A percentile compares a stretch with the other conserved stretches of the same genome.
phyloP scores from a whole-genome alignment of 2,329 filamentous ascomycete genomes.

The Fusarium cyanostomum region DNA sequence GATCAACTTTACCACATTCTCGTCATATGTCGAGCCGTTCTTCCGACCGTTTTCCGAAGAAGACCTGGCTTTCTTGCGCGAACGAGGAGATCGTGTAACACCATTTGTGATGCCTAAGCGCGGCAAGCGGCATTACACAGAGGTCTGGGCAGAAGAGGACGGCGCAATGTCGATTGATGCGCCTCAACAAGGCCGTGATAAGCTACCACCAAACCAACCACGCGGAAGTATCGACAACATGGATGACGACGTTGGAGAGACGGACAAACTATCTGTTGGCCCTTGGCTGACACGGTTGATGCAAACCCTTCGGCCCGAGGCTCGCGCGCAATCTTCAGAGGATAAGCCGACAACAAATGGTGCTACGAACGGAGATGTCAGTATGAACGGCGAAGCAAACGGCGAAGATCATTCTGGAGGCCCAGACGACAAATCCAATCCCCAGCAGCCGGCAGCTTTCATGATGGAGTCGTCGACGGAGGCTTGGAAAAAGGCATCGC shows the following conservation, averaged over 20 bases:
- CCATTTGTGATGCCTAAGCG: constrained; percentile 89
- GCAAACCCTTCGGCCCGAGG: constrained; percentile 82
- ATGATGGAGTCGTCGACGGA: constrained; percentile 82
- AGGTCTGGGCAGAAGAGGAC: constrained; percentile 95
- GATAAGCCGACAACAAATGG: constrained; percentile 66
- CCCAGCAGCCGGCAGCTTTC: constrained; percentile 74
- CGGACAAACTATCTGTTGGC: constrained; percentile 87
- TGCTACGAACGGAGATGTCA: constrained; percentile 62
- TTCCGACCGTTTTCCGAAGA: constrained; percentile 91
- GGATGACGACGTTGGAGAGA: constrained; percentile 86
- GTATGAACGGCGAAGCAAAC: constrained; percentile 60
- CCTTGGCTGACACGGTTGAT: constrained; percentile 86
- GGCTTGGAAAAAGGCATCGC: constrained; percentile 80
- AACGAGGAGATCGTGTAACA: constrained; percentile 83
- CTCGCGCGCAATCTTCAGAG: constrained; percentile 64
- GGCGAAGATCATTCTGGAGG: constrained; percentile 48
- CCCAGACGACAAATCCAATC: constrained; percentile 50
- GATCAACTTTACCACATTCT: constrained; percentile 92
- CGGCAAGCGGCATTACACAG: constrained; percentile 85
- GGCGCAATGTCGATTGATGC: constrained; percentile 79
- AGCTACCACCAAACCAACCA: constrained; percentile 80
- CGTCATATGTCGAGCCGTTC: constrained; percentile 91
- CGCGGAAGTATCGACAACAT: constrained; percentile 88
- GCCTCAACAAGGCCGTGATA: constrained; percentile 68
- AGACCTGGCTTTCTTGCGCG: constrained; percentile 90